phyloP scores from a whole-genome alignment of 352 stramenopile genomes.

The Pythium brachiatum region DNA sequence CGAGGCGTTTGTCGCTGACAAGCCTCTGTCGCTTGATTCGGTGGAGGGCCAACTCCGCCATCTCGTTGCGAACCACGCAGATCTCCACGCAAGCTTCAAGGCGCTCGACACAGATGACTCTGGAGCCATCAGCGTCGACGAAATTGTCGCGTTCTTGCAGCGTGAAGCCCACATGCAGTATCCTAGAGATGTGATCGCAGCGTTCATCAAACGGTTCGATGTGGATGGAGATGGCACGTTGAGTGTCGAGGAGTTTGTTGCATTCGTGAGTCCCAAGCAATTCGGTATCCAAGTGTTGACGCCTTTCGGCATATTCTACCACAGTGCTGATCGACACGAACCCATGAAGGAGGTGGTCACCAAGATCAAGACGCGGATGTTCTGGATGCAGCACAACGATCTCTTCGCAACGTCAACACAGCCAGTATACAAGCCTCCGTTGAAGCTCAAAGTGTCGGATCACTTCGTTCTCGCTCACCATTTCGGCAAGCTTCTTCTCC shows the following conservation, averaged over 20 bases:
- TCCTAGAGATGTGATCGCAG: slow-evolving; percentile 26
- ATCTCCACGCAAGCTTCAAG: slow-evolving; percentile 32
- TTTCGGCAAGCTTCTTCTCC: slow-evolving; percentile 33
- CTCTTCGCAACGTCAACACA: slow-evolving; percentile 22
- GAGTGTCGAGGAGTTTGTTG: slow-evolving; percentile 47
- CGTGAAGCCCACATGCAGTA: slow-evolving; percentile 32
- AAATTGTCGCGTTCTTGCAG: slow-evolving; percentile 37
- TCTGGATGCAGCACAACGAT: slow-evolving; percentile 63
- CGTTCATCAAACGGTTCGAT: slow-evolving; percentile 51
- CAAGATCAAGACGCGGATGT: slow-evolving; percentile 46
- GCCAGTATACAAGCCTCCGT: slow-evolving; percentile 2
- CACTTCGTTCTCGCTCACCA: slow-evolving; percentile 35
- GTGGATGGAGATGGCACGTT: slow-evolving; percentile 39
- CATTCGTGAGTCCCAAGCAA: slow-evolving; percentile 39
- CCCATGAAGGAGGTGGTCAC: slow-evolving; percentile 30
- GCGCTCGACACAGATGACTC: slow-evolving; percentile 36
- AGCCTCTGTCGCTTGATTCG: slow-evolving; percentile 33
- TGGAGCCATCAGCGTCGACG: slow-evolving; percentile 27
- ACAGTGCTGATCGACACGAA: slow-evolving; percentile 25
- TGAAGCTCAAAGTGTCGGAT: slow-evolving; percentile 40
- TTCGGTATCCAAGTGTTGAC: slow-evolving; percentile 46
- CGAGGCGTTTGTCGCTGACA: slow-evolving; percentile 31
- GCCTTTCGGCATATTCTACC: slow-evolving; percentile 48
- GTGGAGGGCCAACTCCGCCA: slow-evolving; percentile 43
- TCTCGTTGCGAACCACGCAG: slow-evolving; percentile 25